Conservation (phyloP, 306 rosid species). For the Ormosia semicastrata region DNA sequence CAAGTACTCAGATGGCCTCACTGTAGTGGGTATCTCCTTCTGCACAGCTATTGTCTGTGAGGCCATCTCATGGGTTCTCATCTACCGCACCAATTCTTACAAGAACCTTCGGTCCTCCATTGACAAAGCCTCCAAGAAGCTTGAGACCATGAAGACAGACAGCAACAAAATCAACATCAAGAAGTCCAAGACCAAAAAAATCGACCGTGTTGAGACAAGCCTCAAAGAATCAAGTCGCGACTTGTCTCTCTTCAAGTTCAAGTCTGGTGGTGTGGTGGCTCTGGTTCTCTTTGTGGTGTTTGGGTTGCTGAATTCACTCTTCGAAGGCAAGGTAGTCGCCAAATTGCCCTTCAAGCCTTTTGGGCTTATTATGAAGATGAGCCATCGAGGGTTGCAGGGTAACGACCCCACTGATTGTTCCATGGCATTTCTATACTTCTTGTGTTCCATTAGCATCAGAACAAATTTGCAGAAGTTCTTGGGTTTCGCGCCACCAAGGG, state of each 20-base stretch:
- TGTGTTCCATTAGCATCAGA: constrained; percentile 91
- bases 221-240: constrained; percentile 96
- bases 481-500: constrained; percentile 93
- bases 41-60: constrained; percentile 94
- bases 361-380: constrained; percentile 89
- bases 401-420: constrained; percentile 89
- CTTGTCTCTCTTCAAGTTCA: constrained; percentile 91
- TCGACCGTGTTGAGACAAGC: constrained; percentile 95
- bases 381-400: constrained; percentile 91
- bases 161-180: constrained; percentile 57
- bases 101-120: constrained; percentile 93
- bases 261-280: constrained; percentile 97
- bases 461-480: constrained; percentile 96
- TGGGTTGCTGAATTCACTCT: constrained; percentile 84
- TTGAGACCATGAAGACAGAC: constrained; percentile 94
- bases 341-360: constrained; percentile 85
- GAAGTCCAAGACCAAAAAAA: constrained; percentile 93
- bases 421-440: constrained; percentile 92
- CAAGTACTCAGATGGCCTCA: constrained; percentile 77
- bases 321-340: constrained; percentile 89
- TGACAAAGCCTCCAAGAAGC: constrained; percentile 95
- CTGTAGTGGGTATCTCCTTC: constrained; percentile 87
- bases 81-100: constrained; percentile 95
- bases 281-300: constrained; percentile 96
- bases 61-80: constrained; percentile 93